phyloP scores from a whole-genome alignment of 1,284 basidiomycete species.

The Pseudozyma flocculosa region DNA sequence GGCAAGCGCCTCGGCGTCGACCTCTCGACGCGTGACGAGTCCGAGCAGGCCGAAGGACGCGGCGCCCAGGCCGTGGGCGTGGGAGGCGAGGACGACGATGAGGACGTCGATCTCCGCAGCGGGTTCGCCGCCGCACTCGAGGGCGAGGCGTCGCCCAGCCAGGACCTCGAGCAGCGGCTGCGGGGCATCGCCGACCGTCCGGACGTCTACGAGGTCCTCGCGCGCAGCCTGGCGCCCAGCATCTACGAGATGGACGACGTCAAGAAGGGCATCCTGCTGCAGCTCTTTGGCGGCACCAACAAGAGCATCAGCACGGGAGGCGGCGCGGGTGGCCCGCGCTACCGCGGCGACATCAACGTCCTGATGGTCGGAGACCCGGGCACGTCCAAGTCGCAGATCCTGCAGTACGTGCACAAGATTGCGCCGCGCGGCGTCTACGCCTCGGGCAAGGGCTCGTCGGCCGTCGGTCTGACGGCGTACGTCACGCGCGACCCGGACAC shows the following conservation, averaged over 20 bases:
- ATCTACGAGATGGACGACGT: slow-evolving; percentile 98
- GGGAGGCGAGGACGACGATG: slow-evolving; percentile 70
- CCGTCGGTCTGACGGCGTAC: slow-evolving; percentile 96
- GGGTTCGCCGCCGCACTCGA: slow-evolving; percentile 18
- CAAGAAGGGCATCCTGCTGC: slow-evolving; percentile 88
- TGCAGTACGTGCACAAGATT: slow-evolving; percentile 98
- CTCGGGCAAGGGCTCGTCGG: slow-evolving; percentile 94
- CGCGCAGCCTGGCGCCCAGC: slow-evolving; percentile 91
- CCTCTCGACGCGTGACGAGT: slow-evolving; percentile 68
- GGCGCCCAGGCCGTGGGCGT: slow-evolving; percentile 72
- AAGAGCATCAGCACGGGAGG: slow-evolving; percentile 75
- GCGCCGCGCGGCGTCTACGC: slow-evolving; percentile 97
- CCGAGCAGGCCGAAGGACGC: slow-evolving; percentile 52
- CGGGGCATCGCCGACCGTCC: slow-evolving; percentile 70
- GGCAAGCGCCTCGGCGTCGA: slow-evolving; percentile 74
- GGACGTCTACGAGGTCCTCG: slow-evolving; percentile 85
- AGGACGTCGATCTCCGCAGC: slow-evolving; percentile 37
- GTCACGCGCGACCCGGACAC: slow-evolving; percentile 99
- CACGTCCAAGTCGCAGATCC: slow-evolving; percentile 95
- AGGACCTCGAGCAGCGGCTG: slow-evolving; percentile 66
- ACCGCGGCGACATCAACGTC: slow-evolving; percentile 94
- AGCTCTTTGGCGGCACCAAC: slow-evolving; percentile 92
- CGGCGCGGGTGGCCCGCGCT: slow-evolving; percentile 91
- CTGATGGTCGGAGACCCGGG: slow-evolving; percentile 99
- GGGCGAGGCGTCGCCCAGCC: slow-evolving; percentile 20